Base-by-base conservation (phyloP, 1,284 basidiomycete species). In the Trametes hirsuta region DNA sequence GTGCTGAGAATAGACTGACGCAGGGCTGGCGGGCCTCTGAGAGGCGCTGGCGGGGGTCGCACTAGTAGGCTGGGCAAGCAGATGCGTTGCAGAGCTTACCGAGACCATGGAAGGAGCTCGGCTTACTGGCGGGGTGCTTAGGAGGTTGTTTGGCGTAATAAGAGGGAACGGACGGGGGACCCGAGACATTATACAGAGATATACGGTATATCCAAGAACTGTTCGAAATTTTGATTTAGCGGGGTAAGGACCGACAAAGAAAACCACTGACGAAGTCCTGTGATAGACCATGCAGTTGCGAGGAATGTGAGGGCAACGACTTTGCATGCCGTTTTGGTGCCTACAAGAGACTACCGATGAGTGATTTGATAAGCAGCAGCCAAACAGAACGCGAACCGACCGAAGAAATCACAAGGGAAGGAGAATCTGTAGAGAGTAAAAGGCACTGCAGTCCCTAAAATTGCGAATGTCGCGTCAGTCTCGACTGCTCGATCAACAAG, bases 361-460 rank as follows among this genome's bases (percentile, higher is more conserved):
- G 15, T 30, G 30, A 8, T 30, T 8, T 15, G 14, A n/a, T 12
- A 18, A 5, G 21, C 18, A 15, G 9, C 0, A 18, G 35, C 46
- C 14, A n/a, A 11, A 36, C 30, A n/a, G 25, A 36, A 21, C 21
- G 18, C 5, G 58, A 50, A 50, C 64, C 62, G 62, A 81, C 81
- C 71, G 55, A 81, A 74, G 45, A 74, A 74, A 45, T 69, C 68
- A 64, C 81, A 83, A 34, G 79, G 77, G 66, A 81, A 71, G 3
- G 66, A 65, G 45, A 71, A 65, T 21, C 73, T 71, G 54, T 72
- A 73, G 30, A 76, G 34, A 45, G 74, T 74, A 60, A 80, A 77
- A 10, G 73, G 62, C 24, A 67, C 62, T 39, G 71, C 64, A 36
- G 68, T 60, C 25, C 64, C 75, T 77, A 14, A 1, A 9, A 30